These are phyloP conservation scores for Ettlia oleoabundans DNA, from an alignment of 139 green algal species.

Conservation along the genomic window DNA sequence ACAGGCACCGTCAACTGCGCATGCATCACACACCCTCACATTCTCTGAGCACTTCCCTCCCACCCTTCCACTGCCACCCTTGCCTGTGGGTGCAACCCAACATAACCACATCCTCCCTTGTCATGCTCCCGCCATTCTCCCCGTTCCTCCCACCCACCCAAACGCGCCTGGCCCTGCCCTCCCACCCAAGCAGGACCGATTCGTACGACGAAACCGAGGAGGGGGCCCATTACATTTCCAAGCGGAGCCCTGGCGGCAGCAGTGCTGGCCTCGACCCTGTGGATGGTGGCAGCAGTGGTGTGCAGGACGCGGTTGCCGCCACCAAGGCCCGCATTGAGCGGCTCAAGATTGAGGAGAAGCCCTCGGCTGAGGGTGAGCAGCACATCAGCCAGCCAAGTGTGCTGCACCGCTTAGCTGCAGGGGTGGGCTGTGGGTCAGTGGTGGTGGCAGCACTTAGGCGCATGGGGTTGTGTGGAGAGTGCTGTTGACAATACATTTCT, in stretches of 20 bases:
- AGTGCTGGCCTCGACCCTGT: neutral
- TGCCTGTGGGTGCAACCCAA: no score
- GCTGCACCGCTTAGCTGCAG: neutral
- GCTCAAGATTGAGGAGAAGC: constrained; percentile 55
- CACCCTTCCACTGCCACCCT: no score
- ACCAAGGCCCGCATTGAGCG: constrained; percentile 74
- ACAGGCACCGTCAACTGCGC: no score
- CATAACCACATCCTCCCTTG: no score
- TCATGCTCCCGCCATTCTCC: no score
- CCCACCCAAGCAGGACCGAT: constrained; percentile 25
- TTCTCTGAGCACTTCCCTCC: no score
- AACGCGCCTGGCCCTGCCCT: no score
- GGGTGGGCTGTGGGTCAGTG: neutral
- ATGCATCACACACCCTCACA: no score
- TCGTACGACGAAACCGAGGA: constrained; percentile 6
- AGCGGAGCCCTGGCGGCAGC: neutral
- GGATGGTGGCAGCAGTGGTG: constrained; percentile 3
- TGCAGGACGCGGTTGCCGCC: constrained; percentile 70
- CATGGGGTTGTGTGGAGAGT: no score
- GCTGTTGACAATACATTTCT: no score
- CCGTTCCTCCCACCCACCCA: no score
- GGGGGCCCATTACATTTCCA: constrained; percentile 40
- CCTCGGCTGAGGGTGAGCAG: constrained; percentile 13
- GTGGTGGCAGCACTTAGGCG: no score
- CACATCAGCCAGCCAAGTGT: neutral